Evolutionary conservation across 1,139 yeast genomes (phyloP).

Genomic region (Candida neerlandica): DNA sequence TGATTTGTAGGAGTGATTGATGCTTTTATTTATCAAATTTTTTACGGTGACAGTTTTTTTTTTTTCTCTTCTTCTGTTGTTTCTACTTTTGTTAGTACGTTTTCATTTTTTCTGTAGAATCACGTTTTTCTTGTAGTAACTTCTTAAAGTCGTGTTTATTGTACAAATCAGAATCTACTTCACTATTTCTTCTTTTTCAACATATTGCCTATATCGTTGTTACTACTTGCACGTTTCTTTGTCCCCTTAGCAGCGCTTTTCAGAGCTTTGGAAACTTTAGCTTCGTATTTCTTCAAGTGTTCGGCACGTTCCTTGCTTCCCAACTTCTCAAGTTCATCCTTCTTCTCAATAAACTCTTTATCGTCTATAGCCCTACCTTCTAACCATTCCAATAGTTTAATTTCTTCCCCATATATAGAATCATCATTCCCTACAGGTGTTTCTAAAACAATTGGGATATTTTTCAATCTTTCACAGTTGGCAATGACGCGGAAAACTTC

Average conservation of each 20-base stretch:
- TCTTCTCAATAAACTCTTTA: slow-evolving; percentile 52
- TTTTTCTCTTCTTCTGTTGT: too few relatives aligned
- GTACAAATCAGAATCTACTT: neutral
- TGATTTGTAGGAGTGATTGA: neutral
- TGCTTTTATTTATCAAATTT: neutral
- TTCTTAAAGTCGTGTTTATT: neutral
- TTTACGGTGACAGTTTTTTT: neutral
- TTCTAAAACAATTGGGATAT: slow-evolving; percentile 83
- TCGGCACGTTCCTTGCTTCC: slow-evolving; percentile 64
- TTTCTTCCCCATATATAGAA: slow-evolving; percentile 74
- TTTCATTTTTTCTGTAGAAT: neutral
- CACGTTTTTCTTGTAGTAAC: neutral
- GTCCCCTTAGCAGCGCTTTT: neutral
- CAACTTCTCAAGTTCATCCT: slow-evolving; percentile 48
- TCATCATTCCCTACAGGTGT: slow-evolving; percentile 76
- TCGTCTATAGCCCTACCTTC: slow-evolving; percentile 57
- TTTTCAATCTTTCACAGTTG: slow-evolving; percentile 61
- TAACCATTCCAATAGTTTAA: slow-evolving; percentile 73
- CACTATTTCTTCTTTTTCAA: slow-evolving; percentile 16
- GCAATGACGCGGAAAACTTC: slow-evolving; percentile 81
- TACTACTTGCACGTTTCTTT: slow-evolving; percentile 22
- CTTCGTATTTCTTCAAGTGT: slow-evolving; percentile 45
- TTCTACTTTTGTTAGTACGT: neutral
- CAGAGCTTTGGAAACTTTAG: slow-evolving; percentile 24
- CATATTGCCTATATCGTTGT: slow-evolving; percentile 13